A percentile compares a stretch with the other conserved stretches of the same genome.
Conservation (phyloP, 805 yeast species). For the Saturnispora besseyi region DNA sequence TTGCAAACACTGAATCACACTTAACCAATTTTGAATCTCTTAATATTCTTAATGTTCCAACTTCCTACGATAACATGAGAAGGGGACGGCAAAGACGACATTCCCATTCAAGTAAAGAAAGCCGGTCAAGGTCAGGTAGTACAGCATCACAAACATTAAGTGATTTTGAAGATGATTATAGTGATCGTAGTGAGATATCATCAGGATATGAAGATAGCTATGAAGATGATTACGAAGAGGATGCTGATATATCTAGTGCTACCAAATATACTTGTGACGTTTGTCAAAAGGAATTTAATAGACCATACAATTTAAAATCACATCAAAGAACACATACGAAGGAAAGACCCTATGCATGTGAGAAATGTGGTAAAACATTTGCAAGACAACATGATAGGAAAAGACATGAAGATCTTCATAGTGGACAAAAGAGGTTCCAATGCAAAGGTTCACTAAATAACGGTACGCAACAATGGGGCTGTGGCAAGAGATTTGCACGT, state of each 20-base stretch:
- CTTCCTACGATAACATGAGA: conserved; percentile 8
- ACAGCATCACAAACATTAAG: not conserved
- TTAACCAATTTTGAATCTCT: not conserved
- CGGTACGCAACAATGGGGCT: conserved; percentile 50
- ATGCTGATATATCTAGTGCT: conserved; percentile 28
- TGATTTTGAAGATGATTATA: conserved; percentile 1
- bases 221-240: conserved; percentile 32
- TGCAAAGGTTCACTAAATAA: conserved; percentile 56
- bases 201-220: conserved; percentile 6
- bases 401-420: conserved; percentile 40
- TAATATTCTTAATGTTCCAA: not conserved
- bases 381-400: conserved; percentile 8
- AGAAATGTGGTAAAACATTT: conserved; percentile 27
- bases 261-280: conserved; percentile 32
- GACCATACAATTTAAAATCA: conserved; percentile 73
- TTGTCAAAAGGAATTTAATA: conserved; percentile 41
- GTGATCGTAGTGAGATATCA: conserved; percentile 3
- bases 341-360: conserved; percentile 50
- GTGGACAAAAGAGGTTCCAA: conserved; percentile 66
- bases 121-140: not conserved
- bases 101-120: not conserved
- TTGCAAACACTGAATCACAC: not conserved
- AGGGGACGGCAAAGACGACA: conserved; percentile 6
- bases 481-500: conserved; percentile 71
- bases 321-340: conserved; percentile 82